A percentile compares a stretch with the other conserved stretches of the same genome.
phyloP scores from a whole-genome alignment of 1,139 yeast species.

The Torulaspora pretoriensis region DNA sequence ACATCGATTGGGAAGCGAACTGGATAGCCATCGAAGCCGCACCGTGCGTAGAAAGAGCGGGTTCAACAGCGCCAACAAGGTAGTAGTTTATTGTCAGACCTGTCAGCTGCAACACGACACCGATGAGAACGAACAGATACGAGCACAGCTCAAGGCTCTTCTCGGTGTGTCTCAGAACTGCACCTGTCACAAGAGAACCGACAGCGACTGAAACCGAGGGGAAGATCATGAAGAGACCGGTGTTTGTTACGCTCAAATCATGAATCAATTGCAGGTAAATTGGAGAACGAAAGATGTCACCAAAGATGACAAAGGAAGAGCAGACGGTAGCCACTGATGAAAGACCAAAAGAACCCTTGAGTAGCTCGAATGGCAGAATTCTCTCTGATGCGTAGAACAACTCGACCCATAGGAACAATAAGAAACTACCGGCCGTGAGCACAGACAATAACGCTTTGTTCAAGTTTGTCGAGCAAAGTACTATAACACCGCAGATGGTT shows the following conservation, averaged over 20 bases:
- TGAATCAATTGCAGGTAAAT: slow-evolving; percentile 51
- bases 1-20: slow-evolving; percentile 14
- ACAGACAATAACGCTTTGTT: slow-evolving; percentile 20
- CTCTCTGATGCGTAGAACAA: slow-evolving; percentile 31
- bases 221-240: slow-evolving; percentile 50
- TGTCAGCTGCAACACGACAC: slow-evolving; percentile 24
- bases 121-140: slow-evolving; percentile 24
- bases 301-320: slow-evolving; percentile 34
- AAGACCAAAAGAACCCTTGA: slow-evolving; percentile 32
- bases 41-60: slow-evolving; percentile 14
- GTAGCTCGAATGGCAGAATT: slow-evolving; percentile 32
- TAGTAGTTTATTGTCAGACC: slow-evolving; percentile 24
- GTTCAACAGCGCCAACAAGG: slow-evolving; percentile 23
- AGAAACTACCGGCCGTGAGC: slow-evolving; percentile 20
- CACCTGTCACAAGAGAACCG: slow-evolving; percentile 62
- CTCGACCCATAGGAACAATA: slow-evolving; percentile 30
- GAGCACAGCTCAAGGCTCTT: slow-evolving; percentile 31
- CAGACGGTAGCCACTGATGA: slow-evolving; percentile 30
- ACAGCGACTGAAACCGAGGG: slow-evolving; percentile 46
- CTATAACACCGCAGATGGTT: slow-evolving; percentile 49
- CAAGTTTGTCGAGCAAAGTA: slow-evolving; percentile 36
- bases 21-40: slow-evolving; percentile 11
- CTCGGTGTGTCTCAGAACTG: slow-evolving; percentile 36
- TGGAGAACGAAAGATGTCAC: slow-evolving; percentile 49
- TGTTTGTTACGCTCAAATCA: slow-evolving; percentile 46